A percentile compares a stretch with the other conserved stretches of the same genome.
Conservation (phyloP, 2,329 filamentous ascomycete genomes). For the Pseudofabraea citricarpa region DNA sequence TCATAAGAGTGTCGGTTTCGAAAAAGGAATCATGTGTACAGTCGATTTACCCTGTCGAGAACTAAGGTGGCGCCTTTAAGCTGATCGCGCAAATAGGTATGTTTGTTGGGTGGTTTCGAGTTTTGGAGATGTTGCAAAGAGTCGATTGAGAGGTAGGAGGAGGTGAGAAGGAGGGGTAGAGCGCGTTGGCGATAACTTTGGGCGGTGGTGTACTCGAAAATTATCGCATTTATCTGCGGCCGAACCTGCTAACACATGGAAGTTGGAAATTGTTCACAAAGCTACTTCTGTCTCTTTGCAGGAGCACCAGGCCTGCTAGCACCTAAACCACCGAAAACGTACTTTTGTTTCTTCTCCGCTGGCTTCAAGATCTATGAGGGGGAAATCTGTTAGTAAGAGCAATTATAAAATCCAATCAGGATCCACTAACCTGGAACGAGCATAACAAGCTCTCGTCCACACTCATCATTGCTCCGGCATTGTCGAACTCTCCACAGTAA, state of each 20-base stretch:
- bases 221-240: slow-evolving; percentile 69
- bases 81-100: slow-evolving; percentile 2
- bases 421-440: slow-evolving; percentile 79
- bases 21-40: slow-evolving; percentile 1
- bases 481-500: slow-evolving; percentile 99
- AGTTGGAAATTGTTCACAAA: slow-evolving; percentile 65
- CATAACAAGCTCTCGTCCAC: slow-evolving; percentile 97
- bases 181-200: not conserved
- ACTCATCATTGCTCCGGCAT: slow-evolving; percentile 99
- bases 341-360: slow-evolving; percentile 99
- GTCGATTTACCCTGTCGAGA: not conserved
- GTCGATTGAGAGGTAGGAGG: not conserved
- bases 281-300: slow-evolving; percentile 64
- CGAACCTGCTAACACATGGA: slow-evolving; percentile 81
- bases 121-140: not conserved
- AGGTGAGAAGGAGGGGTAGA: not conserved
- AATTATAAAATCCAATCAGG: not conserved
- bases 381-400: slow-evolving; percentile 18
- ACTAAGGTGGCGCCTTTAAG: not conserved
- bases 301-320: slow-evolving; percentile 65
- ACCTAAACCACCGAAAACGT: slow-evolving; percentile 73
- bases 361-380: slow-evolving; percentile 83
- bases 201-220: slow-evolving; percentile 2
- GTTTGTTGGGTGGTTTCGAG: slow-evolving; percentile 1
- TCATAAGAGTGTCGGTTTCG: not conserved